Conservation (phyloP, 371 early-diverging fungal species). For the Conidiobolus incongruus region DNA sequence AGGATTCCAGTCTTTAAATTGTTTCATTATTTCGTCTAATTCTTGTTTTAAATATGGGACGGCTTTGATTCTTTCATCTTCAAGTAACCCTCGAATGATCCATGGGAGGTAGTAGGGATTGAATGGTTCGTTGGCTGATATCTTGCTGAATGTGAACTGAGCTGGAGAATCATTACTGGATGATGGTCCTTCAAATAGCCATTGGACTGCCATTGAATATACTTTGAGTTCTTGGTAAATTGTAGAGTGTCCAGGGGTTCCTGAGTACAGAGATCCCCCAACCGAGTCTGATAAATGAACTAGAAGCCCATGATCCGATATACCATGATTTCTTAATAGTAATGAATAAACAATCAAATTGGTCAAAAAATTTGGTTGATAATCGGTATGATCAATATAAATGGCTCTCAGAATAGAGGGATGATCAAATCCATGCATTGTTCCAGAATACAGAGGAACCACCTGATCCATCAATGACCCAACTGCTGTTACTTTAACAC, state of each 20-base stretch:
- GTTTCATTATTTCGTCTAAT: conserved; percentile 21
- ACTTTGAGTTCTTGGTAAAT: conserved; percentile 75
- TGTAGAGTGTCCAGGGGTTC: conserved; percentile 73
- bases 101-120: conserved; percentile 82
- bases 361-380: conserved; percentile 51
- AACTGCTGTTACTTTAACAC: conserved; percentile 39
- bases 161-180: no score
- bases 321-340: conserved; percentile 56
- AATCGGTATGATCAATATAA: conserved; percentile 57
- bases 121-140: conserved; percentile 24
- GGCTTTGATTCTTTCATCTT: conserved; percentile 29
- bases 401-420: conserved; percentile 70
- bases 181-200: conserved; percentile 13
- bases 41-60: conserved; percentile 28
- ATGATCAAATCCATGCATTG: conserved; percentile 60
- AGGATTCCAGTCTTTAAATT: conserved; percentile 65
- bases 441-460: conserved; percentile 78
- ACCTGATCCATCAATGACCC: conserved; percentile 81
- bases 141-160: conserved; percentile 12
- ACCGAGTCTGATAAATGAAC: conserved; percentile 63
- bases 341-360: conserved; percentile 61
- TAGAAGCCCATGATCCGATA: conserved; percentile 62
- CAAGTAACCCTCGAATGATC: conserved; percentile 62
- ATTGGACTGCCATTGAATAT: conserved; percentile 21
- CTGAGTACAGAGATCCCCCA: conserved; percentile 59